A percentile compares a stretch with the other conserved stretches of the same genome.
These are phyloP conservation scores for Punica granatum DNA, from an alignment of 345 rosid genomes.

Conservation along the genomic window DNA sequence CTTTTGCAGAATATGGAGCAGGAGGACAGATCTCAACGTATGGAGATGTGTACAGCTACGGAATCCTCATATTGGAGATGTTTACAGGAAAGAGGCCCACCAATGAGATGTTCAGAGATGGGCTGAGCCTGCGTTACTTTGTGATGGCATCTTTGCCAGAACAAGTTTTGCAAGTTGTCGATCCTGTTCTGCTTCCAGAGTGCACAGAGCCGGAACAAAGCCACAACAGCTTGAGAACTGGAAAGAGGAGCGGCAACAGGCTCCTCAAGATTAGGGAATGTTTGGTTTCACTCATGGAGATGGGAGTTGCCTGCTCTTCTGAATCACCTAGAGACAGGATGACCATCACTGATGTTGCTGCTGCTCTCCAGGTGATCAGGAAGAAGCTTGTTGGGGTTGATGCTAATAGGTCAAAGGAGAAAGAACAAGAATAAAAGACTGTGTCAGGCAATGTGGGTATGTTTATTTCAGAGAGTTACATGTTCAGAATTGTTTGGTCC, in stretches of 20 bases:
- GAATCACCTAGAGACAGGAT: conserved; percentile 1
- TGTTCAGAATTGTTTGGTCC: too few species aligned
- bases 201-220: neutral
- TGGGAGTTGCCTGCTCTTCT: conserved; percentile 8
- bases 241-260: neutral
- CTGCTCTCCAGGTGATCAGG: too few species aligned
- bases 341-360: too few species aligned
- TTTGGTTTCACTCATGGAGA: neutral
- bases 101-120: conserved; percentile 4
- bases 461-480: too few species aligned
- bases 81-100: conserved; percentile 13
- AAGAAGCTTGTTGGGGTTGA: too few species aligned
- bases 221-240: neutral
- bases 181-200: neutral
- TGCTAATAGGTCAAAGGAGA: too few species aligned
- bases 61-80: conserved; percentile 8
- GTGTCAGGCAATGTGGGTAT: neutral
- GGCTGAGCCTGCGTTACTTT: conserved; percentile 4
- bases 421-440: neutral
- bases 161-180: neutral
- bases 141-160: neutral
- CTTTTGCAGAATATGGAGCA: conserved; percentile 12
- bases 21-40: neutral
- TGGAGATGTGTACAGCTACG: conserved; percentile 8
- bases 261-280: neutral